Conservation (phyloP, 768 basidiomycete species). For the Rhizopogon salebrosus region DNA sequence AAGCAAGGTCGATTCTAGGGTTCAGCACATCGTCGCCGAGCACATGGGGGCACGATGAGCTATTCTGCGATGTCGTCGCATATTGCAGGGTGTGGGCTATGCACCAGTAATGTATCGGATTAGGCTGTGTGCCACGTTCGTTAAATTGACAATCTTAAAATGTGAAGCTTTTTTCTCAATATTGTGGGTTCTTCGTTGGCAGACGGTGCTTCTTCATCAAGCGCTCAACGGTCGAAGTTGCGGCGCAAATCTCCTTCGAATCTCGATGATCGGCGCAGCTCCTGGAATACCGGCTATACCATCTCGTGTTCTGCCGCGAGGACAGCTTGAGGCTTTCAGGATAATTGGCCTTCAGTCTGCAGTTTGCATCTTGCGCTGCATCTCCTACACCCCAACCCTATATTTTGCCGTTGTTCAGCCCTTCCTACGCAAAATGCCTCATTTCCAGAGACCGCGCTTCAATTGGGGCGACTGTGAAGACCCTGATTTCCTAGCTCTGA, state of each 20-base stretch:
- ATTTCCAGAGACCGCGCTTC: not conserved
- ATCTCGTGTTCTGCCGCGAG: conserved; percentile 1
- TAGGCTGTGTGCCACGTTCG: not conserved
- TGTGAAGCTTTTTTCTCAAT: not conserved
- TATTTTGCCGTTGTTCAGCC: not conserved
- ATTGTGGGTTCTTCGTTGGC: not conserved
- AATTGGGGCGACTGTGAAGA: not conserved
- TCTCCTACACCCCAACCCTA: not conserved
- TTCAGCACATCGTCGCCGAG: conserved; percentile 9
- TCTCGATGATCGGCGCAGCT: not conserved
- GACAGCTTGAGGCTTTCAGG: conserved; percentile 1
- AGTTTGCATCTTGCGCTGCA: not conserved
- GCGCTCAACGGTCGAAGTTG: not conserved
- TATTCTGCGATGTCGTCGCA: not conserved
- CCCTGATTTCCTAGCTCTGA: conserved; percentile 1
- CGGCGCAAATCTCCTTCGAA: not conserved
- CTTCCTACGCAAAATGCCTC: not conserved
- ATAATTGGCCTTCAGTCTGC: not conserved
- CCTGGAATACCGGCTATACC: not conserved
- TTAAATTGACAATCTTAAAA: not conserved
- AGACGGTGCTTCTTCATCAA: not conserved
- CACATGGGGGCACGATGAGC: not conserved
- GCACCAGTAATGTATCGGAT: not conserved
- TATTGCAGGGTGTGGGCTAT: no score
- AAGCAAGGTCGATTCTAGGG: conserved; percentile 11